Evolutionary conservation across 495 filamentous ascomycete species (phyloP).

Genomic region (Lentithecium fluviatile): DNA sequence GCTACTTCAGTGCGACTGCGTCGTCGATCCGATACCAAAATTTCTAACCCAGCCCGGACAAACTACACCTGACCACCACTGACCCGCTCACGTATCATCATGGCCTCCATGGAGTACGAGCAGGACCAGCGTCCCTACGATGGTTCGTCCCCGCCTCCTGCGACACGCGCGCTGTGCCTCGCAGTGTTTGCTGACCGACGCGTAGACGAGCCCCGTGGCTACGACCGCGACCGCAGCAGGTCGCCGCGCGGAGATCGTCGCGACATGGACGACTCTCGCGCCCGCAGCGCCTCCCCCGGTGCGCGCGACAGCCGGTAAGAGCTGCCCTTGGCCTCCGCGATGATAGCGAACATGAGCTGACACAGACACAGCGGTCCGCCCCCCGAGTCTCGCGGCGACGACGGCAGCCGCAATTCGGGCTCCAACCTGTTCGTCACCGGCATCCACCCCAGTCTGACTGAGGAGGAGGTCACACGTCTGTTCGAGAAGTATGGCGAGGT

Average conservation of each 20-base stretch:
- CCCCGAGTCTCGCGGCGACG: conserved; percentile 58
- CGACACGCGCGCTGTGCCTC: not conserved
- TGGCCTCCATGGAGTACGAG: conserved; percentile 46
- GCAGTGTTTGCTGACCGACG: conserved; percentile 18
- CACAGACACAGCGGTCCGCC: conserved; percentile 43
- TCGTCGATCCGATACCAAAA: not conserved
- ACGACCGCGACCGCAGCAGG: conserved; percentile 76
- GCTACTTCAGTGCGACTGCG: not conserved
- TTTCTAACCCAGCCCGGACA: conserved; percentile 3
- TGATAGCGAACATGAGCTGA: not conserved
- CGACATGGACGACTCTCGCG: conserved; percentile 51
- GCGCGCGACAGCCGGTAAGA: conserved; percentile 77
- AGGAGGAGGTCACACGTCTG: conserved; percentile 86
- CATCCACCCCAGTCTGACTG: conserved; percentile 90
- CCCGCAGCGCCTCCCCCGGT: conserved; percentile 56
- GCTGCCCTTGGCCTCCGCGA: not conserved
- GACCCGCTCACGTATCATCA: conserved; percentile 29
- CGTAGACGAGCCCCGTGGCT: conserved; percentile 40
- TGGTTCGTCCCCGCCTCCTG: conserved; percentile 33
- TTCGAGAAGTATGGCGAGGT: conserved; percentile 99
- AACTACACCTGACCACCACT: not conserved
- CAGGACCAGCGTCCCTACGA: conserved; percentile 44
- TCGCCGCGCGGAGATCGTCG: conserved; percentile 79
- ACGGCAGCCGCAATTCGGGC: conserved; percentile 81
- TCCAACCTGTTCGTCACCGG: conserved; percentile 99